A percentile compares a stretch with the other conserved stretches of the same genome.
Conservation (phyloP, 2,329 filamentous ascomycete genomes). For the Diplodia mutila region DNA sequence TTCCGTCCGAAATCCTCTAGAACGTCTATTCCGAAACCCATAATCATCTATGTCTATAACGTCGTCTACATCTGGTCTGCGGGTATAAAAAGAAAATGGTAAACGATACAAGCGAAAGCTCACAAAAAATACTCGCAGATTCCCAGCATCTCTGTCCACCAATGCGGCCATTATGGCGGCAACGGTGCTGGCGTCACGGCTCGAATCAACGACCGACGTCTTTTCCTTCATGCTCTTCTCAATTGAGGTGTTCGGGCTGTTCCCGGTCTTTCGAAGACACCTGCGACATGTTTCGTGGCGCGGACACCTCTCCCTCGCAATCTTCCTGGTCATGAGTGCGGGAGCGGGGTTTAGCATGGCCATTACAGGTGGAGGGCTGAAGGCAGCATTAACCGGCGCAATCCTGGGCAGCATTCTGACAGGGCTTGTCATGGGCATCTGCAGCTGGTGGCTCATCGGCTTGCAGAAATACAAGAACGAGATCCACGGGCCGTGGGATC, state of each 20-base stretch:
- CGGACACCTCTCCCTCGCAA: slow-evolving; percentile 77
- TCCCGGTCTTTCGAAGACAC: slow-evolving; percentile 94
- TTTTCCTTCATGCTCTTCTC: slow-evolving; percentile 94
- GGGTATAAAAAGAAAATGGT: slow-evolving; percentile 22
- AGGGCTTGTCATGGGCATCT: slow-evolving; percentile 82
- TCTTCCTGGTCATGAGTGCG: slow-evolving; percentile 75
- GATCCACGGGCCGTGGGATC: slow-evolving; percentile 97
- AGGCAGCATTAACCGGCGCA: slow-evolving; percentile 69
- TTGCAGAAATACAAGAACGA: slow-evolving; percentile 99
- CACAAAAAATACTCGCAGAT: slow-evolving; percentile 49
- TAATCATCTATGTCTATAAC: slow-evolving; percentile 26
- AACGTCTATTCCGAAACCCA: slow-evolving; percentile 16
- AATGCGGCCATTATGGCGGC: slow-evolving; percentile 97
- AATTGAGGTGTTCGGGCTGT: slow-evolving; percentile 95
- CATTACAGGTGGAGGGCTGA: slow-evolving; percentile 57
- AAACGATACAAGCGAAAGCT: not conserved
- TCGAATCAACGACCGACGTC: slow-evolving; percentile 89
- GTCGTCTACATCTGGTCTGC: slow-evolving; percentile 5
- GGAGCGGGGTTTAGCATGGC: slow-evolving; percentile 74
- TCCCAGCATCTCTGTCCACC: slow-evolving; percentile 79
- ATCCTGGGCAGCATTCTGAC: slow-evolving; percentile 75
- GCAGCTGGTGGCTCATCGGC: slow-evolving; percentile 97
- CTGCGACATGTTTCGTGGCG: slow-evolving; percentile 79
- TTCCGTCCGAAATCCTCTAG: not conserved
- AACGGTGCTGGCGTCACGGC: slow-evolving; percentile 86